Percentiles rank a stretch among this genome's conserved stretches.
Conservation (phyloP, 306 rosid genomes). For the Castanea crenata region DNA sequence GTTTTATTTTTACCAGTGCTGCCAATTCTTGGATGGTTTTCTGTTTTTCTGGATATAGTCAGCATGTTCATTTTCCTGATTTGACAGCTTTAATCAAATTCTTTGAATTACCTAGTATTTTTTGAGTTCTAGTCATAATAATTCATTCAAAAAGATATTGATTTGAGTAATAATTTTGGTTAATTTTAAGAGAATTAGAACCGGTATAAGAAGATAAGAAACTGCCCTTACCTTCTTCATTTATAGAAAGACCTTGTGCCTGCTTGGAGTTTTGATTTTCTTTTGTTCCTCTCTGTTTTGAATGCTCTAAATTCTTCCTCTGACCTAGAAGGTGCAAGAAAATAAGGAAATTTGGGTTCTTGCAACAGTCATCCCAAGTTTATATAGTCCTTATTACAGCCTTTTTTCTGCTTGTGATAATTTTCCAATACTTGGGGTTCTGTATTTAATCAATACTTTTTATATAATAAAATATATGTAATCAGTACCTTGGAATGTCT, state of each 20-base stretch:
- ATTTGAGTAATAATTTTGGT: background rate
- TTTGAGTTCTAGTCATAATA: background rate
- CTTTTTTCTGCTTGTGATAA: background rate
- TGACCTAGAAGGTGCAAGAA: constrained; percentile 12
- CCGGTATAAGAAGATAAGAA: background rate
- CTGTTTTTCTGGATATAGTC: background rate
- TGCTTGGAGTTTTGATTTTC: background rate
- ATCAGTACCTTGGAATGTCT: background rate
- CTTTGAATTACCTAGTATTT: background rate
- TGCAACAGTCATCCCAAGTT: background rate
- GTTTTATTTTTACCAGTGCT: background rate
- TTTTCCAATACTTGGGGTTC: background rate
- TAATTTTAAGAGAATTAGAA: background rate
- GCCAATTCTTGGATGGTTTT: background rate
- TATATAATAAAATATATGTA: background rate
- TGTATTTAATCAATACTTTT: constrained; percentile 1
- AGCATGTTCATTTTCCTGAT: background rate
- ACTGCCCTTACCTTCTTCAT: background rate
- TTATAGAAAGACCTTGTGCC: background rate
- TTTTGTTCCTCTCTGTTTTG: background rate
- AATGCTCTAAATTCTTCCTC: background rate
- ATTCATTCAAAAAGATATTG: background rate
- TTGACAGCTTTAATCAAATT: background rate
- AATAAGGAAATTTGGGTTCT: constrained; percentile 3
- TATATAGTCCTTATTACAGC: background rate